A percentile compares a stretch with the other conserved stretches of the same genome.
phyloP scores from a whole-genome alignment of 805 yeast genomes.

The Pichia eremophila region DNA sequence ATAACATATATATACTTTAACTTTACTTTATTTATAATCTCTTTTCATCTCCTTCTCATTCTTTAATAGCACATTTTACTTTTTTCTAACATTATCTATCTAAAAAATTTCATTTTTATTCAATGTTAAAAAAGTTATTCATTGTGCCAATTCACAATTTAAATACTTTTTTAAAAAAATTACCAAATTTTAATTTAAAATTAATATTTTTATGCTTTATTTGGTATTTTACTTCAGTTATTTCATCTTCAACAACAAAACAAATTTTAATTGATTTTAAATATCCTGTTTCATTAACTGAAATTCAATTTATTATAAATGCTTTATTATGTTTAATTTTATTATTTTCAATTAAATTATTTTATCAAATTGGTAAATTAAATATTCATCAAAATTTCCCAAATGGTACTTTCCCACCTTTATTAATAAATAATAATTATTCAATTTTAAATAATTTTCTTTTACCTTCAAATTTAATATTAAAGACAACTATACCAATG shows the following conservation, averaged over 20 bases:
- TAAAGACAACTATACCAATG: conserved; percentile 80
- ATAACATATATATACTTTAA: too few species aligned
- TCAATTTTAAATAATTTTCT: conserved; percentile 32
- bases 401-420: conserved; percentile 39
- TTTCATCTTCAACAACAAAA: conserved; percentile 77
- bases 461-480: conserved; percentile 42
- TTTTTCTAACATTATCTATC: neutral
- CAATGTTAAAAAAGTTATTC: neutral
- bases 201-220: conserved; percentile 42
- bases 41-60: neutral
- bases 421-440: conserved; percentile 23
- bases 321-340: conserved; percentile 44
- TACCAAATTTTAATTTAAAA: conserved; percentile 17
- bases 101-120: too few species aligned
- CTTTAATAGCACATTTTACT: neutral
- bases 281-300: conserved; percentile 84
- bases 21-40: too few species aligned
- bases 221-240: conserved; percentile 78
- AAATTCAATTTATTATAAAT: conserved; percentile 74
- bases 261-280: conserved; percentile 58
- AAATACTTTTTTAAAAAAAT: neutral
- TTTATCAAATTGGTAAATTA: conserved; percentile 4
- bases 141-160: neutral
- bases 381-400: conserved; percentile 30
- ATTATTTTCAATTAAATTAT: conserved; percentile 15